These are phyloP conservation scores for Aechmea fasciata DNA, from an alignment of 176 grass and related monocot genomes.

Conservation along the genomic window DNA sequence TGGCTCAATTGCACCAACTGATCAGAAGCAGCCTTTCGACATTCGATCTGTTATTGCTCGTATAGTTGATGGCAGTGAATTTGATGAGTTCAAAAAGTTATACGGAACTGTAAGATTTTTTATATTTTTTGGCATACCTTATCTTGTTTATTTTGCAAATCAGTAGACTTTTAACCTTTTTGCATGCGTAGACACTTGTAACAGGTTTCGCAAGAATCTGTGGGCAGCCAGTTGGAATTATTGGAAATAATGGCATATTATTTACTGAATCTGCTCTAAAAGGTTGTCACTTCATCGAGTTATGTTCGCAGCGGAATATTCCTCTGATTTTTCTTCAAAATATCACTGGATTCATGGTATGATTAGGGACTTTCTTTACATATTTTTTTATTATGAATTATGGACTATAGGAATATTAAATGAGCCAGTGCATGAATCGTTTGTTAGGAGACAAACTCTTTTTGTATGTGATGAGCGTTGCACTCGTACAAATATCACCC, in stretches of 20 bases:
- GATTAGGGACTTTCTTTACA: constrained; percentile 4
- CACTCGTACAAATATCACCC: neutral
- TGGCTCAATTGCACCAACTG: constrained; percentile 62
- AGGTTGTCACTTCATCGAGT: constrained; percentile 89
- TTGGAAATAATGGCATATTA: constrained; percentile 97
- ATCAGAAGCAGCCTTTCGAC: constrained; percentile 81
- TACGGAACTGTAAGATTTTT: constrained; percentile 81
- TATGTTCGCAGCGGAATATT: constrained; percentile 91
- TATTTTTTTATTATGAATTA: neutral
- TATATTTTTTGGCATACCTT: neutral
- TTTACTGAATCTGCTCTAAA: constrained; percentile 91
- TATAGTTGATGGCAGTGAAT: constrained; percentile 81
- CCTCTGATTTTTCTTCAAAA: constrained; percentile 99
- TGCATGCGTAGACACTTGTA: constrained; percentile 62
- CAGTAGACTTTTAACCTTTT: constrained; percentile 13
- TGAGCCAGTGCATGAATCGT: neutral
- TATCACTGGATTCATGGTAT: constrained; percentile 99
- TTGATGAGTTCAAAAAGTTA: constrained; percentile 98
- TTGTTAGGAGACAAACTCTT: neutral
- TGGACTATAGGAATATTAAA: neutral
- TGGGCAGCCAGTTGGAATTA: constrained; percentile 84
- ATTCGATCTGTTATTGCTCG: constrained; percentile 79
- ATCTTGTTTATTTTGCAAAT: neutral
- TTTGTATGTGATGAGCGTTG: neutral
- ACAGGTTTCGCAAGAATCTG: constrained; percentile 94